phyloP scores from a whole-genome alignment of 495 filamentous ascomycete species.

The Hypoxylon cercidicola region DNA sequence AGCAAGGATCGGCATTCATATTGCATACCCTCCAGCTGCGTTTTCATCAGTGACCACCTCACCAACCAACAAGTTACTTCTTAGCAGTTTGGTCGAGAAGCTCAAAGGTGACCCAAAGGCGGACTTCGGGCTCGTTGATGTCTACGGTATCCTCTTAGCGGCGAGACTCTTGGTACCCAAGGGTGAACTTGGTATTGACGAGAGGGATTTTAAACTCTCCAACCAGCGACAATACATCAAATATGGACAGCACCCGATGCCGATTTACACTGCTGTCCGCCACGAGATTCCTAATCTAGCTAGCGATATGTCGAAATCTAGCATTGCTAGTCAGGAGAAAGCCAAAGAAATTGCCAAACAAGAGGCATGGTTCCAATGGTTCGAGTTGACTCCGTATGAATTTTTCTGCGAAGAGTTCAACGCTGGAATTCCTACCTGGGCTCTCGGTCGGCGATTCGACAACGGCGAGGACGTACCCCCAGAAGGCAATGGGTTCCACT shows the following conservation, averaged over 20 bases:
- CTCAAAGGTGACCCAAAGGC: conserved; percentile 82
- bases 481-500: conserved; percentile 59
- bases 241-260: conserved; percentile 82
- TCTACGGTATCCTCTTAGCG: conserved; percentile 87
- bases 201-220: conserved; percentile 86
- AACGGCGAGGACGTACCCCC: conserved; percentile 72
- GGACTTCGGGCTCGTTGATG: conserved; percentile 88
- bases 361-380: conserved; percentile 98
- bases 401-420: conserved; percentile 90
- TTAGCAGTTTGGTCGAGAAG: conserved; percentile 90
- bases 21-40: conserved; percentile 88
- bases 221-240: conserved; percentile 78
- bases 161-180: conserved; percentile 85
- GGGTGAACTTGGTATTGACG: conserved; percentile 79
- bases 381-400: conserved; percentile 95
- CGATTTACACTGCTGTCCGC: conserved; percentile 93
- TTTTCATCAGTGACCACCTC: conserved; percentile 79
- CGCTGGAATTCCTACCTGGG: conserved; percentile 95
- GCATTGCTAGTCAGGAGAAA: conserved; percentile 54
- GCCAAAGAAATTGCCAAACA: conserved; percentile 71
- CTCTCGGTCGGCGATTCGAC: conserved; percentile 83
- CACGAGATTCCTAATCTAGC: conserved; percentile 88
- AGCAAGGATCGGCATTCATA: conserved; percentile 81
- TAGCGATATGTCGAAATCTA: conserved; percentile 55
- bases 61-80: conserved; percentile 91